These are phyloP conservation scores for Acacia pycnantha DNA, from an alignment of 331 rosid genomes.

Conservation along the genomic window DNA sequence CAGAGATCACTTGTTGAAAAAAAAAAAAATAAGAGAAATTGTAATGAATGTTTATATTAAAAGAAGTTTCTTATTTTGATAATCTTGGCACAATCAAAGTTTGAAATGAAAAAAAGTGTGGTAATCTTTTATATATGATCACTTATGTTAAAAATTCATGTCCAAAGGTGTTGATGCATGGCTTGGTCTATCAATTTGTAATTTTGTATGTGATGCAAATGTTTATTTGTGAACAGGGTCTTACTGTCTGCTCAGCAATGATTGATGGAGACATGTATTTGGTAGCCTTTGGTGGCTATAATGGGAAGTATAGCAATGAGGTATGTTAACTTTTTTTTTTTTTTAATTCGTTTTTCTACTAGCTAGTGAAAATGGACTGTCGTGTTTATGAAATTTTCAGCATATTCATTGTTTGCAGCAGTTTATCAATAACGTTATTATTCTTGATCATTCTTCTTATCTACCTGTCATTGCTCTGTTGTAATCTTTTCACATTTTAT, in stretches of 20 bases:
- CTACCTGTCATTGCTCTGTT: background rate
- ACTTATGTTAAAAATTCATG: conserved; percentile 22
- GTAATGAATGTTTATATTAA: background rate
- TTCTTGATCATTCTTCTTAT: background rate
- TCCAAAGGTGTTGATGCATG: conserved; percentile 14
- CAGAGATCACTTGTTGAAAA: background rate
- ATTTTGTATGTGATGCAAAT: conserved; percentile 23
- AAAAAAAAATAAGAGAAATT: background rate
- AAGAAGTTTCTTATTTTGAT: background rate
- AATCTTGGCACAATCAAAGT: background rate
- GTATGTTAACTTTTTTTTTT: conserved; percentile 37
- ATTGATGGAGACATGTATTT: conserved; percentile 75
- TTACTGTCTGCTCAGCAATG: conserved; percentile 64
- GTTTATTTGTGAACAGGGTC: conserved; percentile 64
- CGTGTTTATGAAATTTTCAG: background rate
- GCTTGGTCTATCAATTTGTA: conserved; percentile 23
- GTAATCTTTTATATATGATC: conserved; percentile 5
- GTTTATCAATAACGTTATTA: background rate
- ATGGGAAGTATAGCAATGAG: conserved; percentile 95
- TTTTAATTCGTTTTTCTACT: background rate
- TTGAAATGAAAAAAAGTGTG: background rate
- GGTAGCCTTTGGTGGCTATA: conserved; percentile 96
- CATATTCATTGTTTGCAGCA: background rate
- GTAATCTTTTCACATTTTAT: background rate
- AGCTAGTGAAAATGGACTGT: background rate